Conservation (phyloP, 352 stramenopile genomes). For the Phytophthora constricta region DNA sequence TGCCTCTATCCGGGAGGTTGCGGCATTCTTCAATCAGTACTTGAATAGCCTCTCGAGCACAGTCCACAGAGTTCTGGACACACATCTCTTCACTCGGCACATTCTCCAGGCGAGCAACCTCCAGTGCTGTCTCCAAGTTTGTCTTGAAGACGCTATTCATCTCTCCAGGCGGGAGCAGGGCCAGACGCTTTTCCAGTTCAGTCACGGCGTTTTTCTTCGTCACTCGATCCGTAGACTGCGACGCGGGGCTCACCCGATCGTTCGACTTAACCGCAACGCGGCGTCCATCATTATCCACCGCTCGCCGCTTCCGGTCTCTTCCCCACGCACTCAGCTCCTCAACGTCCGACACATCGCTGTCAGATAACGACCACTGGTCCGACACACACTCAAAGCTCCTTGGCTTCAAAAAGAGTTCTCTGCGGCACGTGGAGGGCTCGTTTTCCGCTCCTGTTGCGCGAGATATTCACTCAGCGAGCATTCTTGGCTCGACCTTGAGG, state of each 20-base stretch:
- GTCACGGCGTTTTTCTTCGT: slow-evolving; percentile 5
- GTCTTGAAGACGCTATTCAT: slow-evolving; percentile 1
- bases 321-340: background rate
- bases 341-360: background rate
- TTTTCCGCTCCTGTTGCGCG: background rate
- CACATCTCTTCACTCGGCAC: slow-evolving; percentile 14
- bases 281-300: background rate
- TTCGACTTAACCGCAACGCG: background rate
- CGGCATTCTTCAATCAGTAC: slow-evolving; percentile 1
- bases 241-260: background rate
- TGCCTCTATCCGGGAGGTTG: background rate
- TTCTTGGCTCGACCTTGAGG: background rate
- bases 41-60: background rate
- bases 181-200: slow-evolving; percentile 15
- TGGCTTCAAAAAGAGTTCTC: slow-evolving; percentile 12
- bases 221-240: background rate
- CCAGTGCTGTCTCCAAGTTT: slow-evolving; percentile 11
- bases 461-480: background rate
- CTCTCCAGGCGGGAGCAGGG: slow-evolving; percentile 4
- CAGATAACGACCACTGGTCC: background rate
- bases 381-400: background rate
- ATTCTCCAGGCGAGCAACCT: slow-evolving; percentile 6
- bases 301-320: slow-evolving; percentile 7
- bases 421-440: background rate
- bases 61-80: slow-evolving; percentile 14